A percentile compares a stretch with the other conserved stretches of the same genome.
Evolutionary conservation across 192 early-diverging fungal genomes (phyloP).

Genomic region (Obelidium mucronatum): DNA sequence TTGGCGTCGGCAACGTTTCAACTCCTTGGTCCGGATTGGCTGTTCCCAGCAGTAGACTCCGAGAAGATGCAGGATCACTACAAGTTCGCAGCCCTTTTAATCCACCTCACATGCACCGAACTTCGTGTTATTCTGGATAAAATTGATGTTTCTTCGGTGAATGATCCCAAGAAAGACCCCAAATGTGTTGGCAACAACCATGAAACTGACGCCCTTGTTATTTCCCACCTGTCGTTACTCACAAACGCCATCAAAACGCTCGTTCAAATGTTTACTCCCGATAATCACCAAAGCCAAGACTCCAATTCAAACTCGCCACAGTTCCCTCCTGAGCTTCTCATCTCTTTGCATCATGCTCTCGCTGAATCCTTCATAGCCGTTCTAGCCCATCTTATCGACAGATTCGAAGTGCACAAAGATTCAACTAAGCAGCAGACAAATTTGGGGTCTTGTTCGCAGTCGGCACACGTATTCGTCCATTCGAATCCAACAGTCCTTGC

Average conservation of each 20-base stretch:
- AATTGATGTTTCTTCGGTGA: neutral
- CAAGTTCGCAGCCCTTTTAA: constrained; percentile 17
- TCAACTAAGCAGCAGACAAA: no score
- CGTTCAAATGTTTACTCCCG: constrained; percentile 4
- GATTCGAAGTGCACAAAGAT: constrained; percentile 5
- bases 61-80: neutral
- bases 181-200: neutral
- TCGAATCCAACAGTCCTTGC: no score
- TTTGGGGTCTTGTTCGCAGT: no score
- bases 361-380: constrained; percentile 23
- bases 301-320: neutral
- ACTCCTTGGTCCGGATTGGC: constrained; percentile 11
- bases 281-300: neutral
- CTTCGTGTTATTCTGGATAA: constrained; percentile 27
- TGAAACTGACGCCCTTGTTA: neutral
- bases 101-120: constrained; percentile 25
- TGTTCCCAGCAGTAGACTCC: neutral
- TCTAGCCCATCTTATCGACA: constrained; percentile 27
- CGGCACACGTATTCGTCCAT: no score
- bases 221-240: constrained; percentile 12
- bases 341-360: constrained; percentile 26
- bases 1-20: constrained; percentile 11
- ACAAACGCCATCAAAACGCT: constrained; percentile 20
- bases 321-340: constrained; percentile 8
- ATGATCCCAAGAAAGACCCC: no score